phyloP scores from a whole-genome alignment of 164 flowering plant species.

The Pachysandra terminalis region DNA sequence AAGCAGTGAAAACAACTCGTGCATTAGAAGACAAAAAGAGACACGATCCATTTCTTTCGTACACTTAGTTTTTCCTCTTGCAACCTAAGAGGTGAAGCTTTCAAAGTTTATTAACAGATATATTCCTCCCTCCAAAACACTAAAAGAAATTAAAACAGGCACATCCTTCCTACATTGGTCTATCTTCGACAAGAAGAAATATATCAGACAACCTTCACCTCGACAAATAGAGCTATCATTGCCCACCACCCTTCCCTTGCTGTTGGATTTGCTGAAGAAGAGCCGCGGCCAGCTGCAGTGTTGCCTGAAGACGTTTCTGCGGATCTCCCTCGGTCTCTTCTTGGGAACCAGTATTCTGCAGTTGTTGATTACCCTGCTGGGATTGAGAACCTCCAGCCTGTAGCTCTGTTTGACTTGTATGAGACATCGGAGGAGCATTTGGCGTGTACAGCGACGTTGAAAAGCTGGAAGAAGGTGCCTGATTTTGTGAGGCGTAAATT shows the following conservation, averaged over 20 bases:
- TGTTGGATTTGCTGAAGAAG: slow-evolving; percentile 97
- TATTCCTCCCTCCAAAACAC: neutral
- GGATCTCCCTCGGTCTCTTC: slow-evolving; percentile 67
- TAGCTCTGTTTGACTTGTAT: slow-evolving; percentile 24
- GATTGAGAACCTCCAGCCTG: slow-evolving; percentile 18
- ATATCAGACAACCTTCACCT: too few relatives aligned
- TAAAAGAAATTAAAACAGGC: neutral
- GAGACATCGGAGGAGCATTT: slow-evolving; percentile 25
- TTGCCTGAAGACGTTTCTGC: slow-evolving; percentile 91
- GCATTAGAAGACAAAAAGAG: neutral
- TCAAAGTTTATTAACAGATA: neutral
- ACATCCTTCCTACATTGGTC: neutral
- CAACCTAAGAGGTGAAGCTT: neutral
- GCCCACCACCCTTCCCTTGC: slow-evolving; percentile 47
- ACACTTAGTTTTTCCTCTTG: neutral
- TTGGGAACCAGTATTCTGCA: slow-evolving; percentile 25
- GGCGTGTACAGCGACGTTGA: slow-evolving; percentile 30
- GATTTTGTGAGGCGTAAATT: slow-evolving; percentile 21
- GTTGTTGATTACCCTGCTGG: slow-evolving; percentile 28
- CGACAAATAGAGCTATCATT: neutral
- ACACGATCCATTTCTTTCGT: neutral
- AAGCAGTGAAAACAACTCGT: neutral
- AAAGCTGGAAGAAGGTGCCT: slow-evolving; percentile 27
- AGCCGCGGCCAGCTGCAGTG: slow-evolving; percentile 89
- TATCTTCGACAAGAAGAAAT: neutral